Conservation (phyloP, 805 yeast genomes). For the Hanseniaspora pseudoguilliermondii region DNA sequence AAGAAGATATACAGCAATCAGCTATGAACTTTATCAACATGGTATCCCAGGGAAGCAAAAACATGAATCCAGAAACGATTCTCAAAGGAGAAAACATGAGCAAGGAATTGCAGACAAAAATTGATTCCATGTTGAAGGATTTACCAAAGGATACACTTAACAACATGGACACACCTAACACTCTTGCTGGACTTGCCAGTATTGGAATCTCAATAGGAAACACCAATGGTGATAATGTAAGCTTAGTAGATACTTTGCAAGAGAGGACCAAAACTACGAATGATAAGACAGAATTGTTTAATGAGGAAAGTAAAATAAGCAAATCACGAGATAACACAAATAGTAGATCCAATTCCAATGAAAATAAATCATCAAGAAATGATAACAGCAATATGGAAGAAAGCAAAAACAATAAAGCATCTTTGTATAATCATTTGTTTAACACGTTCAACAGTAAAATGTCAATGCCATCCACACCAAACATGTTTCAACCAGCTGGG, state of each 20-base stretch:
- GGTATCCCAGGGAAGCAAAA: neutral
- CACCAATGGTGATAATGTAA: neutral
- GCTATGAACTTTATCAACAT: slow-evolving; percentile 5
- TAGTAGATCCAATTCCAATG: slow-evolving; percentile 11
- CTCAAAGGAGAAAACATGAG: neutral
- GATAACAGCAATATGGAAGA: slow-evolving; percentile 18
- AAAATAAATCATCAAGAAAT: slow-evolving; percentile 19
- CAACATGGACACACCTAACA: neutral
- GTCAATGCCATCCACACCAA: slow-evolving; percentile 16
- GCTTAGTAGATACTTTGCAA: neutral
- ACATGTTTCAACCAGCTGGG: slow-evolving; percentile 23
- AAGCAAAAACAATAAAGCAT: slow-evolving; percentile 15
- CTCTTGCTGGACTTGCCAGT: neutral
- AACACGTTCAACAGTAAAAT: slow-evolving; percentile 14
- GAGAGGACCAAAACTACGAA: neutral
- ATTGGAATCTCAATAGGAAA: slow-evolving; percentile 12
- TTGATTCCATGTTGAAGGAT: neutral
- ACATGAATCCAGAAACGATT: neutral
- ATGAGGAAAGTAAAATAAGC: neutral
- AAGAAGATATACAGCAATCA: neutral
- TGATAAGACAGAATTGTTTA: neutral
- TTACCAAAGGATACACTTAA: neutral
- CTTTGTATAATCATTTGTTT: slow-evolving; percentile 11
- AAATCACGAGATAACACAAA: neutral
- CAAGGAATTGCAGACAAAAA: neutral